Evolutionary conservation across 257 asterid genomes (phyloP), one percentile per base, ranked within the genome.

Genomic region (Mitragyna speciosa): DNA sequence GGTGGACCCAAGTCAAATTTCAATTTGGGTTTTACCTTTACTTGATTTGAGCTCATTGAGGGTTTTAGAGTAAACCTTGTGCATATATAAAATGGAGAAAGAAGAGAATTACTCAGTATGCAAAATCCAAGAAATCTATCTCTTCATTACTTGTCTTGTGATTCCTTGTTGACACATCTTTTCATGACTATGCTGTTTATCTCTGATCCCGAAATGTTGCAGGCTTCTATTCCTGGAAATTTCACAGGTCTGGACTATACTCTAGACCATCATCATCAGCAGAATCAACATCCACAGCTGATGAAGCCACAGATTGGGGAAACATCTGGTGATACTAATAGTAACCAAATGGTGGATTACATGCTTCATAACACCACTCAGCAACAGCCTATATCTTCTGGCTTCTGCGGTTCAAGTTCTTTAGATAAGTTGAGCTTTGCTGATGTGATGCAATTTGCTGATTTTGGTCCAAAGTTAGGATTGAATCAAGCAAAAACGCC

Each of bases 381-480:
- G 17, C 56, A 76, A 28, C n/a, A 48, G 41, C 49, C 77, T 56
- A 77, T 59, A 26, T 48, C 92, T 2, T 56, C 89, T 1, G 85
- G 69, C 66, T 87, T 83, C 1, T 86, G 85, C 65, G 85, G 87
- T 39, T 82, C 93, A 17, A 83, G 81, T 73, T 93, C 97, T 22
- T 85, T 88, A 68, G 97, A 93, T 85, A 93, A 91, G 87, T 63
- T 94, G 82, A 92, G 94, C 82, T 94, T 94, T 19, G 97, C 96
- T 0, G 98, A 92, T 76, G 97, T 90, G 80, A 94, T 94, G 97
- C 97, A 94, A 82, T 93, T 94, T 47, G 94, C 98, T 0, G 98
- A 93, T 71, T 91, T 92, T 56, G 97, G 97, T 8, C 94, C 95
- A 2, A 92, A 89, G 76, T 78, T 91, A 43, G 92, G 85, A 31